Evolutionary conservation across 169 alveolate species (phyloP), one percentile per base, ranked within the genome.

Genomic region (Plasmodium adleri): DNA sequence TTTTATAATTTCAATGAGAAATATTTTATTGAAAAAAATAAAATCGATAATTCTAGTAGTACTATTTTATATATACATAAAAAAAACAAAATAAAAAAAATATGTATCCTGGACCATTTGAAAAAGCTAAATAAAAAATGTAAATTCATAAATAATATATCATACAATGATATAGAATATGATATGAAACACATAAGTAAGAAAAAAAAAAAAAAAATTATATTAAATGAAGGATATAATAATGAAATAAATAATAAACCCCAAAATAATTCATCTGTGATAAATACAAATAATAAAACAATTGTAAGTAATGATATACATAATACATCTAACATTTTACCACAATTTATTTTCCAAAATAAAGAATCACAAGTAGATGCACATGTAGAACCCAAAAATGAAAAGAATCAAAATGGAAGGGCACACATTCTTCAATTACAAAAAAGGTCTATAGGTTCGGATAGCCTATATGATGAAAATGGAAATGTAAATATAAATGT

Each of bases 41-140:
- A 78, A 78, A 64, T 78, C 24, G 71, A 66, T 22, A 26, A 47
- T 10, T 47, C 22, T n/a, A 78, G 26, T 15, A 78, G 78, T 39
- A 78, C 89, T 39, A 78, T 78, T 10, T 22, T 78, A 50, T 78
- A 78, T 20, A 78, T 78, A 22, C 89, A 67, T 66, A 56, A 71
- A 52, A 78, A 66, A 13, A 64, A 78, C 67, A 78, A 78, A 66
- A 50, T 78, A 28, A 78, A 78, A 78, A 78, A 78, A 32, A 66
- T 78, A 5, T 78, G 58, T 15, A 66, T 78, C 26, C 26, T 78
- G 15, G 89, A 78, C 0, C 89, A 78, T 47, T 78, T 78, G 45
- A 78, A 78, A 17, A 78, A 66, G 17, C 63, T 78, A 32, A 78
- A 78, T 45, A 63, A 66, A 52, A 78, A 78, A 32, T 78, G 89